Evolutionary conservation across 306 rosid genomes (phyloP).

Genomic region (Prunus campanulata): DNA sequence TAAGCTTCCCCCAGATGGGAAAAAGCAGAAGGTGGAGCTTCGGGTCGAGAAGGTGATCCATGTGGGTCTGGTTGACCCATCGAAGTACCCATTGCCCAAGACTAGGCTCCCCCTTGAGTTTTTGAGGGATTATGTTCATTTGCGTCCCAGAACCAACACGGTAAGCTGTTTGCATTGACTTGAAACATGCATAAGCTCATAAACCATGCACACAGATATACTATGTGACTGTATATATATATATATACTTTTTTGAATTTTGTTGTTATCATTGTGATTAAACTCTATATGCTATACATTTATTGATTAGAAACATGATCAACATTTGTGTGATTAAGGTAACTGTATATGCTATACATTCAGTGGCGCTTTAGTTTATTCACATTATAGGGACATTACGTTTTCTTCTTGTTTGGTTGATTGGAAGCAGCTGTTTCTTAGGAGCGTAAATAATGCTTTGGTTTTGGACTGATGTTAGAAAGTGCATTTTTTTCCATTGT

Average conservation of each 20-base stretch:
- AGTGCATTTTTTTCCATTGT: not conserved
- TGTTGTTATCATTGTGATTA: not conserved
- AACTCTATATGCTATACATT: too few species aligned
- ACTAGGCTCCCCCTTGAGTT: constrained; percentile 70
- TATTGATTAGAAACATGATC: too few species aligned
- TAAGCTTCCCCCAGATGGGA: constrained; percentile 75
- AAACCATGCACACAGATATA: not conserved
- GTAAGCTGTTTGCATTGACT: constrained; percentile 24
- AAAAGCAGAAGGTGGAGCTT: constrained; percentile 85
- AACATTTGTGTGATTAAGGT: not conserved
- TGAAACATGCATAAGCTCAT: not conserved
- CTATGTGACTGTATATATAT: not conserved
- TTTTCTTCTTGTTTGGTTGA: not conserved
- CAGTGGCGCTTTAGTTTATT: not conserved
- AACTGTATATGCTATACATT: not conserved
- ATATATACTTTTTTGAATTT: too few species aligned
- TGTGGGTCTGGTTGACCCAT: constrained; percentile 83
- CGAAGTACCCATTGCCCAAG: constrained; percentile 85
- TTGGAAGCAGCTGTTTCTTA: not conserved
- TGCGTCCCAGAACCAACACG: constrained; percentile 89
- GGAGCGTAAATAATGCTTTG: not conserved
- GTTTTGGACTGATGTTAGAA: not conserved
- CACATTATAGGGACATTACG: not conserved
- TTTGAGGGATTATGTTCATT: constrained; percentile 77
- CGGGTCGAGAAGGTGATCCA: constrained; percentile 70